Base-by-base conservation (phyloP, 768 basidiomycete species). In the Phallus indusiatus region DNA sequence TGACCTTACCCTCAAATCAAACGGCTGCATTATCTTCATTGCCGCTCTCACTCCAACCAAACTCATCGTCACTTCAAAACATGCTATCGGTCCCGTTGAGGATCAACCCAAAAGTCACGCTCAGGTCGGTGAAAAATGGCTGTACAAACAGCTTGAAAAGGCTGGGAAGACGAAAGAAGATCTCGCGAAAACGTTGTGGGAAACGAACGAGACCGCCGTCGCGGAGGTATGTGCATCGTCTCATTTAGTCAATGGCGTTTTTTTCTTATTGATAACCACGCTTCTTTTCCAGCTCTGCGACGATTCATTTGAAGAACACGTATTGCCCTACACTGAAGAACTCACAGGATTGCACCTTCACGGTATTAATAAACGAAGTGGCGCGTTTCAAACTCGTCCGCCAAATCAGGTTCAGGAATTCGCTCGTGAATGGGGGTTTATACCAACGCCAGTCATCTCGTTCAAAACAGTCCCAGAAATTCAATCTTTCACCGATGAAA, bases 211-310 rank as follows among this genome's bases (percentile, higher is more conserved):
- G 83, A 96, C 94, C 0, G 94, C 92, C 0, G 78, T 97, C 0
- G 86, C 94, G 1, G 95, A 99, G 81, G 94, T 92, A 64, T 18
- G 81, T 66, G 34, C 20, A 28, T 24, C 11, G 17, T 50, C n/a
- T n/a, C n/a, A n/a, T n/a, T n/a, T n/a, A n/a, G n/a, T n/a, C n/a
- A n/a, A n/a, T n/a, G n/a, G n/a, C n/a, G n/a, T n/a, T n/a, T n/a
- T n/a, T n/a, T n/a, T n/a, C n/a, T n/a, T n/a, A n/a, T n/a, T n/a
- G n/a, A n/a, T n/a, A n/a, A n/a, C n/a, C n/a, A n/a, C n/a, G n/a
- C n/a, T n/a, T n/a, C n/a, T n/a, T n/a, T n/a, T n/a, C n/a, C 65
- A 97, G 94, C 84, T 99, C 6, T 99, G 96, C 69, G 96, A 99
- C 67, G 96, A 99, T 71, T 81, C 80, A 0, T 98, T 98, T 69